phyloP scores from a whole-genome alignment of 163 green algal species.

The Scenedesmus sp. region DNA sequence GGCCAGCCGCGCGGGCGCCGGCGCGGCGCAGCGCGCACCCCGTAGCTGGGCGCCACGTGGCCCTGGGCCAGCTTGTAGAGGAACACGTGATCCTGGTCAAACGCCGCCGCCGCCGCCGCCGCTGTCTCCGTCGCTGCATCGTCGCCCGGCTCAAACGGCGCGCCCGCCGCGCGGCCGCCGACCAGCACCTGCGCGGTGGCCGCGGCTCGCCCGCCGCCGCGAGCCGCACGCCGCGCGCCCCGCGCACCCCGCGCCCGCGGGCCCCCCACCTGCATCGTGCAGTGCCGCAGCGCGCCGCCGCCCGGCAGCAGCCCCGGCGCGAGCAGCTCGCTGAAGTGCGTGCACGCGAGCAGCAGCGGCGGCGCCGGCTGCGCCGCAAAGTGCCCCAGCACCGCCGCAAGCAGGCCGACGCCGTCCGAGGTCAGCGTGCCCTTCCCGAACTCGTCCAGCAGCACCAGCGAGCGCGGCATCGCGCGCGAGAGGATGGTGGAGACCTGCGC shows the following conservation, averaged over 20 bases:
- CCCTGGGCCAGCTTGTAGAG: conserved; percentile 80
- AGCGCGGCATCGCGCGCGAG: conserved; percentile 69
- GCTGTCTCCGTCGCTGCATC: neutral
- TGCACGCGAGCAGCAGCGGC: conserved; percentile 80
- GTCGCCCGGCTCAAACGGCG: neutral
- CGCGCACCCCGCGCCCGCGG: neutral
- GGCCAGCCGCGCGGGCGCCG: neutral
- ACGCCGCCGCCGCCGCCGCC: neutral
- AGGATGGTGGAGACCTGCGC: conserved; percentile 82
- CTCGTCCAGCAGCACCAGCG: conserved; percentile 92
- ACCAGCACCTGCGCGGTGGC: neutral
- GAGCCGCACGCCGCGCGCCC: neutral
- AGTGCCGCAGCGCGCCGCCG: conserved; percentile 63
- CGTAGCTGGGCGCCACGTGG: conserved; percentile 73
- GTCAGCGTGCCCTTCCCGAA: conserved; percentile 94
- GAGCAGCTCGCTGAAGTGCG: conserved; percentile 89
- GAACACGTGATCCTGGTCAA: conserved; percentile 64
- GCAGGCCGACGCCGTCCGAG: conserved; percentile 81
- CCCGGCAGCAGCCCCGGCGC: conserved; percentile 54
- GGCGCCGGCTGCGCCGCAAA: conserved; percentile 53
- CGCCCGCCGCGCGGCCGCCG: neutral
- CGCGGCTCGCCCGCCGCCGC: neutral
- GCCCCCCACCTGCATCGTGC: conserved; percentile 76
- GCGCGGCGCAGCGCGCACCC: conserved; percentile 48
- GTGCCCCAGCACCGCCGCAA: conserved; percentile 64